Evolutionary conservation across 1,139 yeast species (phyloP).

Genomic region (Diutina sp.): DNA sequence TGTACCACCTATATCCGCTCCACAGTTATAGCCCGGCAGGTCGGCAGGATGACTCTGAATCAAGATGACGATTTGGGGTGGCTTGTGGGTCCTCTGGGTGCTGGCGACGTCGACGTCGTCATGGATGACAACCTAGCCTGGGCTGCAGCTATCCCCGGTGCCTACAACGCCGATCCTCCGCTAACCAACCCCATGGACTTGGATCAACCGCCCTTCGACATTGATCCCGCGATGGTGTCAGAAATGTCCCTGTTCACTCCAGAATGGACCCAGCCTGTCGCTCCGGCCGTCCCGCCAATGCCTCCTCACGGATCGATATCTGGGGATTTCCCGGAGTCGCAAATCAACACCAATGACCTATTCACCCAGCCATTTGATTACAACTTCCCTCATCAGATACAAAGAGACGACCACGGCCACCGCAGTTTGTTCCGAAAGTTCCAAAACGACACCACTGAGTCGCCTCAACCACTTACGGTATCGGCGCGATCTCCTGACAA

Average conservation of each 20-base stretch:
- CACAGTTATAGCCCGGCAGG: neutral
- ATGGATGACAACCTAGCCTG: neutral
- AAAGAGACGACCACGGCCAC: neutral
- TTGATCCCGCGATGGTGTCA: constrained; percentile 10
- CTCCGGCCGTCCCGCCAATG: neutral
- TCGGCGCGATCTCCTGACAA: neutral
- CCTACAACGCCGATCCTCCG: neutral
- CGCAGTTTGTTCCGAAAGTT: neutral
- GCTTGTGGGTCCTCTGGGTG: neutral
- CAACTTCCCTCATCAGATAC: neutral
- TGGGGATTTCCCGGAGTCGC: neutral
- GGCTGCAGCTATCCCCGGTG: neutral
- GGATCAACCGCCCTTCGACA: constrained; percentile 26
- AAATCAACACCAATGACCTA: neutral
- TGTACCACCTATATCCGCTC: neutral
- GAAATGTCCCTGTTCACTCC: constrained; percentile 2
- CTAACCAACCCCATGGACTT: constrained; percentile 16
- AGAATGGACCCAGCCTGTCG: neutral
- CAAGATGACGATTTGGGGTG: neutral
- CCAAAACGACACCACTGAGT: neutral
- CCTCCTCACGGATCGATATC: neutral
- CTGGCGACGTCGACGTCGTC: neutral
- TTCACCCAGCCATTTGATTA: neutral
- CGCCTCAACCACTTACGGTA: neutral
- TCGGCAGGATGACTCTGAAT: neutral